These are phyloP conservation scores for Epicoccum nigrum DNA, from an alignment of 2,329 filamentous ascomycete species.

Conservation along the genomic window DNA sequence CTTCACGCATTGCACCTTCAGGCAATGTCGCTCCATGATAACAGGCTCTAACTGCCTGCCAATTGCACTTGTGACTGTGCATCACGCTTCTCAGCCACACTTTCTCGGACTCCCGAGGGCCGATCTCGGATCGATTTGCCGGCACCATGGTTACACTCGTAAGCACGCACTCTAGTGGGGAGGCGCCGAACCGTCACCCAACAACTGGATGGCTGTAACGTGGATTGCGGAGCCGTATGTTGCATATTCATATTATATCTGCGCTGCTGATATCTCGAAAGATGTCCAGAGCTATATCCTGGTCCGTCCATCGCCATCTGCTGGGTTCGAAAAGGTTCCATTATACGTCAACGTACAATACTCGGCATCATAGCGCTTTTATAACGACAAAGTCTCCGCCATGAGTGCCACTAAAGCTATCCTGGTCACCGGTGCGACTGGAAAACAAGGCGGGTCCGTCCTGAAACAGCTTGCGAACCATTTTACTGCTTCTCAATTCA, in stretches of 20 bases:
- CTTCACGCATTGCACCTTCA: no score
- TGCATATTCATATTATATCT: neutral
- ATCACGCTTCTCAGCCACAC: neutral
- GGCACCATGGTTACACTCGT: constrained; percentile 3
- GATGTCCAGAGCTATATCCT: neutral
- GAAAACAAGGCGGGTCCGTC: constrained; percentile 55
- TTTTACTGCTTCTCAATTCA: constrained; percentile 46
- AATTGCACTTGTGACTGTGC: neutral
- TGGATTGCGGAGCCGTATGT: constrained; percentile 16
- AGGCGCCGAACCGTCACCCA: constrained; percentile 4
- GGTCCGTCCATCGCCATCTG: neutral
- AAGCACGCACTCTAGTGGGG: constrained; percentile 10
- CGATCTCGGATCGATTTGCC: constrained; percentile 4
- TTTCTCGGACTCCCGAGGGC: constrained; percentile 7
- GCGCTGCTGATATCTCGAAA: neutral
- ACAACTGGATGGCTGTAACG: neutral
- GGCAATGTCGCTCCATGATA: no score
- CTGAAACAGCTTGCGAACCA: constrained; percentile 50
- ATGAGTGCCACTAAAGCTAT: constrained; percentile 49
- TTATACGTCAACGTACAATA: no score
- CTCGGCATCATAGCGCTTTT: no score
- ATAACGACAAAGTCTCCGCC: constrained; percentile 14
- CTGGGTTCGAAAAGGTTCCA: no score
- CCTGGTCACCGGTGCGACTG: constrained; percentile 54
- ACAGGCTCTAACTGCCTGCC: neutral